Evolutionary conservation across 2,329 filamentous ascomycete genomes (phyloP), one percentile per base, ranked within the genome.

Genomic region (Epichloe baconii): DNA sequence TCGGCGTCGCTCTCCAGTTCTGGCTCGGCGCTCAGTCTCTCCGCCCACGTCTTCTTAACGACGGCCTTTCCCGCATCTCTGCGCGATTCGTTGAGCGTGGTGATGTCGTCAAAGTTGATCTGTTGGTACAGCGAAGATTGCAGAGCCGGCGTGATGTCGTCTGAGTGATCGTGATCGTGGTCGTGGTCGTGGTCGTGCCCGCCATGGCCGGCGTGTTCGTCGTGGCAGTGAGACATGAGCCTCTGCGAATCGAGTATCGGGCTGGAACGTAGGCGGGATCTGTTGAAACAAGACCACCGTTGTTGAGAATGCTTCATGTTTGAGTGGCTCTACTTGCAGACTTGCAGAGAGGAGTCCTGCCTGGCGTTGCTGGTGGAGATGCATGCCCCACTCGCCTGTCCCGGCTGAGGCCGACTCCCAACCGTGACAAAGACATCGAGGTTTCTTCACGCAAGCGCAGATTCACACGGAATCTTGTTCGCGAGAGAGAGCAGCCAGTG

Each of bases 81-180:
- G 14, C 69, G 66, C 11, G 80, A 74, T 70, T 97, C 93, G 66
- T 98, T 98, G 50, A 96, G 71, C 0, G 91, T 93, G 38, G 75
- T 80, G 55, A 98, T 82, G 31, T 82, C 78, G 68, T 88, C 84
- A 69, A 97, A 96, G 66, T 90, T 81, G 68, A 98, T 89, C 65
- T 95, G 86, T 57, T 87, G 82, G 72, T 96, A 97, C 37, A 98
- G 82, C 42, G 89, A 88, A 60, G 83, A 85, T 68, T 97, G 91
- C 15, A 96, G 75, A 1, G 90, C 91, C 0, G 93, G 93, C 2
- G 87, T 90, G 61, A 95, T 80, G 72, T 97, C 91, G 71, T 97
- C 87, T 45, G 80, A 84, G 70, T 96, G 91, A 67, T 95, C 89
- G 66, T 96, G 89, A 42, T 73, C 78, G 53, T 76, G 70, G 58